Percentiles rank a stretch among this genome's conserved stretches.
Evolutionary conservation across 2,329 filamentous ascomycete genomes (phyloP).

Genomic region (Aureobasidium sp.): DNA sequence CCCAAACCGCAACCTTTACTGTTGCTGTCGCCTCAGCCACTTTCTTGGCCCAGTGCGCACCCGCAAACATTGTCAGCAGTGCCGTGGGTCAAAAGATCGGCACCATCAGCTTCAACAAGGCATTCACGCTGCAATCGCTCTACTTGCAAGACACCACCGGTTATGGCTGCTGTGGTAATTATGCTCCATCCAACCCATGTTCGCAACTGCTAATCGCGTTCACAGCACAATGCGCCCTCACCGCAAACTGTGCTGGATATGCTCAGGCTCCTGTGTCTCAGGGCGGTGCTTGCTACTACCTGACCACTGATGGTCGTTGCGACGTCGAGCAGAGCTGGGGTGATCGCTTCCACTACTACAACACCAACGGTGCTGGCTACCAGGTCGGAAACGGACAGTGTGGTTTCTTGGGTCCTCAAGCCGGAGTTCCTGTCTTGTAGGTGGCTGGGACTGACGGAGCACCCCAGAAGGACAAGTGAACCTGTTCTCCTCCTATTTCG

Average conservation of each 20-base stretch:
- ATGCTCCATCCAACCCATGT: not conserved
- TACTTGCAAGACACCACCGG: not conserved
- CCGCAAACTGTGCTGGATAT: not conserved
- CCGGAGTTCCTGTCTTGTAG: not conserved
- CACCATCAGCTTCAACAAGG: not conserved
- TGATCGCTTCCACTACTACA: not conserved
- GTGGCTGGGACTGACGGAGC: not conserved
- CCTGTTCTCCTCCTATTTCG: no score
- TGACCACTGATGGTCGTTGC: not conserved
- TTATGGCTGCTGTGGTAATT: not conserved
- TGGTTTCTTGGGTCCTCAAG: not conserved
- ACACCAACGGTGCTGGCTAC: not conserved
- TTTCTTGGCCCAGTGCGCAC: not conserved
- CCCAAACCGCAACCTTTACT: not conserved
- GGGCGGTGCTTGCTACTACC: not conserved
- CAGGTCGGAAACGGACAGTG: not conserved
- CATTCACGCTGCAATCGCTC: not conserved
- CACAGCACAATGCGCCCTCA: not conserved
- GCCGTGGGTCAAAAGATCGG: not conserved
- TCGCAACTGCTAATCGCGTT: not conserved
- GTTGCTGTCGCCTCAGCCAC: not conserved
- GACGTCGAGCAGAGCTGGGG: not conserved
- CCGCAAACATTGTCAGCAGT: not conserved
- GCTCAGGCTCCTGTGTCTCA: not conserved
- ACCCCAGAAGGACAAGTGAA: no score